Percentiles rank a stretch among this genome's conserved stretches.
These are phyloP conservation scores for Westerdykella ornata DNA, from an alignment of 2,329 filamentous ascomycete species.

Conservation along the genomic window DNA sequence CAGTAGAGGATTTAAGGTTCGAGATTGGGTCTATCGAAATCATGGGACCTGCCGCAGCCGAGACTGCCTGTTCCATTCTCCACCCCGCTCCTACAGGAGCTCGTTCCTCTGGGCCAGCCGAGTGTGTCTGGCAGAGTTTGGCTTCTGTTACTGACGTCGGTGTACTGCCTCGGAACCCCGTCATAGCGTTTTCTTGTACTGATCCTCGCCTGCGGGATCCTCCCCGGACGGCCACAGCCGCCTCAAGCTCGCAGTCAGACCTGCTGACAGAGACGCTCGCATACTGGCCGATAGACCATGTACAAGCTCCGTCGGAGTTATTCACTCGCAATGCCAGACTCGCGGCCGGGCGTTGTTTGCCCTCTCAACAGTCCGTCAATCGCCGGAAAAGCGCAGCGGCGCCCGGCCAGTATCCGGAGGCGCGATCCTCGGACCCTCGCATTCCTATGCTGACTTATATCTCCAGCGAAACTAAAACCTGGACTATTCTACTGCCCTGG, in stretches of 20 bases:
- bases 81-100: conserved; percentile 38
- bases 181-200: conserved; percentile 65
- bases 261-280: conserved; percentile 56
- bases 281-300: conserved; percentile 59
- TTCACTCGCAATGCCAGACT: conserved; percentile 64
- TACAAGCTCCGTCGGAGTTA: conserved; percentile 46
- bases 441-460: conserved; percentile 72
- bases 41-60: conserved; percentile 68
- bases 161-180: conserved; percentile 60
- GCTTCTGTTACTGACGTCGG: conserved; percentile 44
- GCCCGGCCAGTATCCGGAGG: conserved; percentile 57
- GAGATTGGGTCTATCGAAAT: conserved; percentile 68
- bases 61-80: conserved; percentile 65
- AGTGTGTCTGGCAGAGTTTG: conserved; percentile 27
- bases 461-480: conserved; percentile 53
- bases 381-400: conserved; percentile 59
- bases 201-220: conserved; percentile 80
- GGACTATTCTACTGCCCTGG: conserved; percentile 85
- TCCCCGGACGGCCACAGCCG: conserved; percentile 47
- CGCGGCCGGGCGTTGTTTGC: conserved; percentile 58
- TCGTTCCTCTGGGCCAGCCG: conserved; percentile 25
- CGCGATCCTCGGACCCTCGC: conserved; percentile 57
- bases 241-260: conserved; percentile 19
- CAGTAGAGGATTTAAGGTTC: conserved; percentile 62
- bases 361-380: conserved; percentile 73